These are phyloP conservation scores for Boletus eberwhitei DNA, from an alignment of 768 basidiomycete species.

Conservation along the genomic window DNA sequence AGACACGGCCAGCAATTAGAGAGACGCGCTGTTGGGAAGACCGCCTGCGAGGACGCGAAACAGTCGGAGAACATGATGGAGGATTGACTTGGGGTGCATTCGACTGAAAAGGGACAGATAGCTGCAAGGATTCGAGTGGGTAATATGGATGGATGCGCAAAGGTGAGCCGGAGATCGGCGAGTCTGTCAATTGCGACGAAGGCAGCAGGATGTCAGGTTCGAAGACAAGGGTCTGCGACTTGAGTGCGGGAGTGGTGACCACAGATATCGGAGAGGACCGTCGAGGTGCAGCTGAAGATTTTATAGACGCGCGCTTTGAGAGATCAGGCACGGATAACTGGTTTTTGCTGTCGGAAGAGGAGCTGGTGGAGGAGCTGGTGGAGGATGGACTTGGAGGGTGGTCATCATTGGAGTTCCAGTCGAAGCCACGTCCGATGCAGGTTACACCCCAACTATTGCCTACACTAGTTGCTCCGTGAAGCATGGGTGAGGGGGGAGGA, in stretches of 20 bases:
- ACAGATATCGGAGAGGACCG: slow-evolving; percentile 16
- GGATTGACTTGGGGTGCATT: slow-evolving; percentile 21
- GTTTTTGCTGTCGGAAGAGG: slow-evolving; percentile 7
- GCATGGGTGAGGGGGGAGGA: slow-evolving; percentile 44
- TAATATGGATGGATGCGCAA: slow-evolving; percentile 36
- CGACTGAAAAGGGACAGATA: slow-evolving; percentile 21
- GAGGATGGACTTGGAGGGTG: slow-evolving; percentile 15
- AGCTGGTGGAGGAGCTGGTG: not conserved
- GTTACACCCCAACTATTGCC: slow-evolving; percentile 84
- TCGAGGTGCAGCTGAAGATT: slow-evolving; percentile 5
- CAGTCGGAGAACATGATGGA: slow-evolving; percentile 48
- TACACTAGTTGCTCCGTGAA: slow-evolving; percentile 64
- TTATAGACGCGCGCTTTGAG: slow-evolving; percentile 5
- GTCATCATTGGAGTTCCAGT: slow-evolving; percentile 56
- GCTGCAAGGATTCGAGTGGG: slow-evolving; percentile 18
- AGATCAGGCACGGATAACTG: slow-evolving; percentile 14
- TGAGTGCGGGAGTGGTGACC: slow-evolving; percentile 22
- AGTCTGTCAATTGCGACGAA: slow-evolving; percentile 29
- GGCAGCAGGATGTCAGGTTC: slow-evolving; percentile 31
- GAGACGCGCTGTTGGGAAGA: slow-evolving; percentile 86
- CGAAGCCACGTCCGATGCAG: slow-evolving; percentile 77
- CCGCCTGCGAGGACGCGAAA: slow-evolving; percentile 65
- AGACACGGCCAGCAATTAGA: slow-evolving; percentile 76
- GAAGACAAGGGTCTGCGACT: slow-evolving; percentile 20
- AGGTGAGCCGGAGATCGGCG: slow-evolving; percentile 29